Evolutionary conservation across 805 yeast genomes (phyloP).

Genomic region (Naumovozyma dairenensis): DNA sequence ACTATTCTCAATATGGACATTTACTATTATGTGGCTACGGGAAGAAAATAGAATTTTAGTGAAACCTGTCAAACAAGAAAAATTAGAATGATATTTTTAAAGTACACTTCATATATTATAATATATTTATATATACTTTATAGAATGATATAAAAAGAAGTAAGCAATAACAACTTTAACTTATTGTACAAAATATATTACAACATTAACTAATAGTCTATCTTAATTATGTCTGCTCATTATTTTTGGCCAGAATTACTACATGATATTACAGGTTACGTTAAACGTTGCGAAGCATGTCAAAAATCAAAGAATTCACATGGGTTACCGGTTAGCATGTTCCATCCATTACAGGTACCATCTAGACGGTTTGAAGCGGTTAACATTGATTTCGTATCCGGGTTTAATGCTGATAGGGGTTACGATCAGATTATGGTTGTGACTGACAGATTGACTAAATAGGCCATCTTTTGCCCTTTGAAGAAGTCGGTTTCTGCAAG

Average conservation of each 20-base stretch:
- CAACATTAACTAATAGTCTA: no score
- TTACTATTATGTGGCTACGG: no score
- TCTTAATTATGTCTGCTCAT: not conserved
- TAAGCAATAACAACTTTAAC: no score
- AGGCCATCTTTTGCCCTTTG: not conserved
- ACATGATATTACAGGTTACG: not conserved
- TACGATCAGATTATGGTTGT: slow-evolving; percentile 1
- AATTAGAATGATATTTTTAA: no score
- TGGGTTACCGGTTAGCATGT: not conserved
- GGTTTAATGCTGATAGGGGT: not conserved
- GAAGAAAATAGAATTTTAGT: no score
- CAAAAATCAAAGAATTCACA: not conserved
- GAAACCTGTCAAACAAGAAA: no score
- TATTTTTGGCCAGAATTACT: not conserved
- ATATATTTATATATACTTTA: no score
- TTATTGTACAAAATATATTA: no score
- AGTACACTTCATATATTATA: no score
- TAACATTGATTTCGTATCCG: not conserved
- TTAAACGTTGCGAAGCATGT: not conserved
- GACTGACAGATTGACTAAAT: slow-evolving; percentile 1
- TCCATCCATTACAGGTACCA: not conserved
- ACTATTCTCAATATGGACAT: no score
- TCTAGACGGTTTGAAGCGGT: not conserved
- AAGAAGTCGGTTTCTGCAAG: slow-evolving; percentile 1
- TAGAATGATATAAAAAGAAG: no score